Evolutionary conservation across 1,284 basidiomycete species (phyloP).

Genomic region (Kwoniella shivajii): DNA sequence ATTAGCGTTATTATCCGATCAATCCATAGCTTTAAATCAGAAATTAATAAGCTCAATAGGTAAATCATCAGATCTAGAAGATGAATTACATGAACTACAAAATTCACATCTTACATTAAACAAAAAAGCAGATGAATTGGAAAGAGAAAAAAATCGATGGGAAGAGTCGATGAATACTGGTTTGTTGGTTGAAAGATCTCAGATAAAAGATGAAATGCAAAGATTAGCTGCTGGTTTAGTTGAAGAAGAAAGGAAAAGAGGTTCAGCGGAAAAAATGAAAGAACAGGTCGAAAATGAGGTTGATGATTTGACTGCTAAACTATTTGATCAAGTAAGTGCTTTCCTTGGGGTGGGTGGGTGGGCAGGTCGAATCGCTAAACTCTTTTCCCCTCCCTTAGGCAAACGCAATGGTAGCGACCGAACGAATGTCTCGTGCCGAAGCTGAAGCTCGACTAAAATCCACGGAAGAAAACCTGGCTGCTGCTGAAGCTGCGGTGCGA

Average conservation of each 20-base stretch:
- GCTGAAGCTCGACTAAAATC: conserved; percentile 81
- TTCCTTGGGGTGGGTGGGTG: background rate
- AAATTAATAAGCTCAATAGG: conserved; percentile 93
- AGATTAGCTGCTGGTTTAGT: conserved; percentile 91
- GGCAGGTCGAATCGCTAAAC: background rate
- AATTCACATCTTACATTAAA: conserved; percentile 56
- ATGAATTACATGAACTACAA: conserved; percentile 69
- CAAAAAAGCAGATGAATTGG: conserved; percentile 74
- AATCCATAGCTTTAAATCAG: conserved; percentile 84
- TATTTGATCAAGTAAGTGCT: conserved; percentile 68
- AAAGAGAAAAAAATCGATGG: conserved; percentile 54
- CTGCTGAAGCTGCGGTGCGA: conserved; percentile 82
- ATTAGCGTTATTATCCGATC: conserved; percentile 80
- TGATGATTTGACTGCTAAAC: conserved; percentile 85
- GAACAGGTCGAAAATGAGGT: conserved; percentile 79
- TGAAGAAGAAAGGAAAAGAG: conserved; percentile 87
- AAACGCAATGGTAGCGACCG: conserved; percentile 91
- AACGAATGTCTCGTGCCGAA: conserved; percentile 69
- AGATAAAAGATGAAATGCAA: conserved; percentile 89
- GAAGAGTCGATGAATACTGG: conserved; percentile 65
- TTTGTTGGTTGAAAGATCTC: conserved; percentile 84
- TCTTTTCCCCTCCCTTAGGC: conserved; percentile 60
- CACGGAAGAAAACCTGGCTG: conserved; percentile 76
- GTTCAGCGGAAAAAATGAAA: conserved; percentile 83
- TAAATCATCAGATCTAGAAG: conserved; percentile 88